Evolutionary conservation across 2,329 filamentous ascomycete genomes (phyloP), one percentile per base, ranked within the genome.

Genomic region (Ustilaginoidea virens): DNA sequence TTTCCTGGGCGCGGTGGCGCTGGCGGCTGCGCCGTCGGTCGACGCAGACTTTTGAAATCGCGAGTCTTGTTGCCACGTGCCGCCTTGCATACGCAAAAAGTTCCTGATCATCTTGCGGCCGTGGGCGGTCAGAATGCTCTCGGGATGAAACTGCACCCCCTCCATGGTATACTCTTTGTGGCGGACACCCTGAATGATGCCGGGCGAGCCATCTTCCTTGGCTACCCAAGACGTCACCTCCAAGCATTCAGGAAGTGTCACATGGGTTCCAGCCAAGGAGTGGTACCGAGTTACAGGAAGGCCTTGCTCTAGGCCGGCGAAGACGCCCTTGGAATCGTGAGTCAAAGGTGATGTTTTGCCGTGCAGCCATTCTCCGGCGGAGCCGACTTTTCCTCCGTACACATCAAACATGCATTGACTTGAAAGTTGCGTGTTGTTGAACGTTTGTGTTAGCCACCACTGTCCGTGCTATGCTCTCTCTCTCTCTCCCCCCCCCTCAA

Each of bases 61-160:
- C 31, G 75, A 67, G 43, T 87, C 87, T 45, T 86, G 83, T 29
- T 69, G 69, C 90, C 90, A 98, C 27, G 85, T 94, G 15, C 90
- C 90, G 13, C 83, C 81, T 42, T 77, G 80, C 66, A 93, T 76
- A 33, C 66, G 67, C 35, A 98, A 58, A 51, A 98, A 98, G 53
- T 96, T 98, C 47, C 74, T 76, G 48, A 98, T 71, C 81, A 98
- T 94, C 20, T 69, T 58, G 20, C 86, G 75, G 4, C 92, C 90
- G 33, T 90, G 74, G 25, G 80, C 83, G 0, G 87, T 94, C 29
- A 98, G 60, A 33, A 98, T 98, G 50, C 87, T 96, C 55, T 98
- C 90, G 0, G 90, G 90, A 43, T 98, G 90, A 44, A 96, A 98
- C 48, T 98, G 90, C 11, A 98, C 90, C 23, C 86, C 90, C 52